Evolutionary conservation across 169 alveolate genomes (phyloP).

Genomic region (Cryptosporidium ryanae): DNA sequence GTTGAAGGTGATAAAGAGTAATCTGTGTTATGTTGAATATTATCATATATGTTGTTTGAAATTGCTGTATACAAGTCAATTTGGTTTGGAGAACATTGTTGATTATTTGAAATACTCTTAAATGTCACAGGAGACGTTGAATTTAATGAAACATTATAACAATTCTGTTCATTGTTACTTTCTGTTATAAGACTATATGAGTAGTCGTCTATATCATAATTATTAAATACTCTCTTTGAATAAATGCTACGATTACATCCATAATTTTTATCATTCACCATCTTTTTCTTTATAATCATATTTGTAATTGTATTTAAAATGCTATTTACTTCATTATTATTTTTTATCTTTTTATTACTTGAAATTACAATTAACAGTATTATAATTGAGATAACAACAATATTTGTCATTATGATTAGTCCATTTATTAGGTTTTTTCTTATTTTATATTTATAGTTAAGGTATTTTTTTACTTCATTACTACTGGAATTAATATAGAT

Average conservation of each 20-base stretch:
- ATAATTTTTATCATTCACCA: not conserved
- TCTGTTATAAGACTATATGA: not conserved
- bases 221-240: constrained; percentile 18
- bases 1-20: constrained; percentile 62
- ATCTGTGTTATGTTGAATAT: constrained; percentile 41
- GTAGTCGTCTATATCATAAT: not conserved
- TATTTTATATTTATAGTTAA: too few species aligned
- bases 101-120: constrained; percentile 13
- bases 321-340: too few species aligned
- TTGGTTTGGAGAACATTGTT: constrained; percentile 22
- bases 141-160: constrained; percentile 24
- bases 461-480: too few species aligned
- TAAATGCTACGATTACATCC: not conserved
- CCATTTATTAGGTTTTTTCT: too few species aligned
- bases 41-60: constrained; percentile 16
- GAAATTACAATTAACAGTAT: too few species aligned
- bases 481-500: too few species aligned
- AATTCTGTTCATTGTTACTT: not conserved
- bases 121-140: constrained; percentile 15
- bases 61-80: constrained; percentile 39
- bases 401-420: too few species aligned
- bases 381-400: too few species aligned
- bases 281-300: not conserved
- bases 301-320: not conserved
- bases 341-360: too few species aligned